Conservation (phyloP, 2,329 filamentous ascomycete species). For the Fusarium citri region DNA sequence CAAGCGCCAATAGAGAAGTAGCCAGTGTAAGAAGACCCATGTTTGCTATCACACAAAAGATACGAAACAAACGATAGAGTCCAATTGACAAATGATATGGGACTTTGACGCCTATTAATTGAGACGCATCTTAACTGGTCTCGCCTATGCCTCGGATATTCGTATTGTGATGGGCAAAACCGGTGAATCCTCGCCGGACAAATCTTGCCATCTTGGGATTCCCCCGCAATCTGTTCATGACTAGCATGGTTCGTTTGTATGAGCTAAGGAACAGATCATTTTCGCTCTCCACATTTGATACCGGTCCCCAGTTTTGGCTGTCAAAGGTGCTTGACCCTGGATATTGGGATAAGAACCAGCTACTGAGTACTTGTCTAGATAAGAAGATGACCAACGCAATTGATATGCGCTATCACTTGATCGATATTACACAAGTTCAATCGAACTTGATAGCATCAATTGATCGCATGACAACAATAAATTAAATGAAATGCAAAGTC, state of each 20-base stretch:
- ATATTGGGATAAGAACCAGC: background rate
- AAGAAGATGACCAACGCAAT: background rate
- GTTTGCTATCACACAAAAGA: background rate
- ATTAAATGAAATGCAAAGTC: background rate
- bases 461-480: background rate
- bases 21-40: slow-evolving; percentile 25
- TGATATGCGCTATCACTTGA: background rate
- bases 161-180: slow-evolving; percentile 10
- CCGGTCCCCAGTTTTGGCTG: background rate
- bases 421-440: background rate
- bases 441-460: background rate
- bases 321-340: background rate
- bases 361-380: background rate
- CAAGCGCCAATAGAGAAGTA: slow-evolving; percentile 10
- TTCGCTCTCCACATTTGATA: slow-evolving; percentile 16
- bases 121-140: slow-evolving; percentile 10
- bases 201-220: slow-evolving; percentile 2
- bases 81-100: background rate
- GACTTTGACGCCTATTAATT: background rate
- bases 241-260: background rate
- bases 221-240: slow-evolving; percentile 10
- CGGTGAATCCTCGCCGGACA: slow-evolving; percentile 14
- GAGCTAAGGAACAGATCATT: background rate
- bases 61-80: background rate
- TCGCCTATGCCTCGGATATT: background rate